Evolutionary conservation across 768 basidiomycete species (phyloP), one percentile per base, ranked within the genome.

Genomic region (Suillus weaverae): DNA sequence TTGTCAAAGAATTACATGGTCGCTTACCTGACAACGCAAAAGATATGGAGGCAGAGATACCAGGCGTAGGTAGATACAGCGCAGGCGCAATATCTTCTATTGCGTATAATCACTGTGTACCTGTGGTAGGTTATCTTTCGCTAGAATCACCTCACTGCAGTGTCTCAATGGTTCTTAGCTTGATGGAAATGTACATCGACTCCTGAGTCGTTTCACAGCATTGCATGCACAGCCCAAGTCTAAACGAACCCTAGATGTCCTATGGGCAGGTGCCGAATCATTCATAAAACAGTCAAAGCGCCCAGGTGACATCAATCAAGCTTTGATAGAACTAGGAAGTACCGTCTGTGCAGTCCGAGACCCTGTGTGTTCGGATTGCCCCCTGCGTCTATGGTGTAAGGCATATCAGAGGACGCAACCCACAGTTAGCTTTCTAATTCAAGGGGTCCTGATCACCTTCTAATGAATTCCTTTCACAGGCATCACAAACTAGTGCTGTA

Each of bases 291-390:
- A 67, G 14, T 72, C 81, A 0, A 70, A 84, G 39, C 74, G 83
- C 66, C 85, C 94, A 0, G 94, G 95, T 20, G 92, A 96, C 73
- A 82, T 95, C 67, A 97, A 97, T 71, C 91, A 97, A 78, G 95
- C 92, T 16, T 81, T 99, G 60, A 98, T 98, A 74, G 96, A 99
- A 73, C 86, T 98, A 8, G 96, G 96, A 57, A 92, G 92, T 73
- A 97, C 94, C 4, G 85, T 97, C 3, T 99, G 96, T 79, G 95
- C 90, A 75, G 89, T 92, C 48, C 88, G 86, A 66, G 86, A 91
- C 67, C 96, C 96, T 11, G 76, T 79, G 22, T 98, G 96, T 70
- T 77, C 70, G 20, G 70, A 77, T 20, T 98, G 96, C 76, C 93
- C 95, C 22, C 69, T 98, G 51, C 83, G 76, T 55, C 66, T 78